Base-by-base conservation (phyloP, 768 basidiomycete species). In the Hypholoma sublateritium region DNA sequence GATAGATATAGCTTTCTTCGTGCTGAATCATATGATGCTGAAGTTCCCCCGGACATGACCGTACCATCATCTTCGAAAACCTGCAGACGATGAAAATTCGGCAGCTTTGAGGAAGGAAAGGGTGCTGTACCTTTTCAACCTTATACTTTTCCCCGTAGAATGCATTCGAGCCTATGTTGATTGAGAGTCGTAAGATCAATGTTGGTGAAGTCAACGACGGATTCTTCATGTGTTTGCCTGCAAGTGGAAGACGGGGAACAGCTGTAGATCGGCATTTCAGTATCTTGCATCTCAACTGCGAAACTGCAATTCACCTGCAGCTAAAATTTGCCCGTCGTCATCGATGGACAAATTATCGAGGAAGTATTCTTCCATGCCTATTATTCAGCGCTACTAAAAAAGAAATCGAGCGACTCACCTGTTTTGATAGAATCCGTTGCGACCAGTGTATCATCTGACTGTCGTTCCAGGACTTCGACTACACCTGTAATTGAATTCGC, bases 41-140 rank as follows among this genome's bases (percentile, higher is more conserved):
- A 73, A 1, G 89, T 91, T 35, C 77, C 72, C 6, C 79, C 84
- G 14, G 81, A 81, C 11, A 81, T 80, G 22, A 86, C 49, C 3
- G 65, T 70, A 8, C 89, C 88, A 56, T 84, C 75, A 67, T 91
- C 87, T 67, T 89, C 85, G 56, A 91, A 89, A 9, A 82, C 74
- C 86, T 89, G 59, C 4, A 43, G 53, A 46, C 59, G 42, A 50
- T 39, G 62, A 12, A 45, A 42, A 34, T 44, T 45, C n/a, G n/a
- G 19, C 12, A 14, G 12, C 24, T 47, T 36, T 19, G 9, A 14
- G 9, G 6, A 8, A 22, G 34, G 1, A 43, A 35, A 21, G 35
- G 17, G 2, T 41, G 51, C 41, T 65, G 11, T 65, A 84, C 86
- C 77, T 81, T 86, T 51, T 84, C 80, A 14, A 85, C 70, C 28